Evolutionary conservation across 192 early-diverging fungal species (phyloP), one percentile per base, ranked within the genome.

Genomic region (Dissophora globulifera): DNA sequence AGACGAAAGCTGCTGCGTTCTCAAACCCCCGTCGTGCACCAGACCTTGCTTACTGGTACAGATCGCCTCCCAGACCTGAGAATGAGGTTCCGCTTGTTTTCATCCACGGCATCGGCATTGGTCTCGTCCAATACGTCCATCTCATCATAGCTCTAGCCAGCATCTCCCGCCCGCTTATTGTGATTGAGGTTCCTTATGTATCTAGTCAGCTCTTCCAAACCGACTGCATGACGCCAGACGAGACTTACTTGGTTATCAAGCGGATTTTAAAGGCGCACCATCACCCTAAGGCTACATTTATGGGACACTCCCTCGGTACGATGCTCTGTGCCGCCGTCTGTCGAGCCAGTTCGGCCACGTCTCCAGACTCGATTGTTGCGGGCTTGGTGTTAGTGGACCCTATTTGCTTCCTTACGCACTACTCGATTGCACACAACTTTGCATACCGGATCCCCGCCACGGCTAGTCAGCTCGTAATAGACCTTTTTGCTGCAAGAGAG

Each of bases 51-150:
- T 84, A 84, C 56, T 84, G 83, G 83, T 80, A 84, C 50, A 53
- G 62, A 23, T n/a, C 66, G 9, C 61, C 74, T 4, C 41, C 48
- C 43, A 58, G 67, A 30, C 23, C 40, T 11, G 23, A 67, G 45
- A 71, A 70, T 46, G 29, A 56, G 13, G 68, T 79, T 19, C 88
- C 90, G 0, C 57, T 91, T 19, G 80, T 91, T 1, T 90, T 89
- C 40, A 84, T 90, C 13, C 90, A 90, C 56, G 90, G 90, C 3
- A 81, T 92, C 38, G 89, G 88, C 17, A 78, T 83, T 29, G 89
- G 90, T 17, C 54, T 86, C 15, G 42, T 79, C 7, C 70, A 72
- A 26, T 91, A 92, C 61, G 25, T 67, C 16, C 68, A 84, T 19
- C 70, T 90, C 31, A 40, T 92, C 20, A 53, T 57, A 16, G 62